phyloP scores from a whole-genome alignment of 1,284 basidiomycete species.

The Pholiota adiposa region DNA sequence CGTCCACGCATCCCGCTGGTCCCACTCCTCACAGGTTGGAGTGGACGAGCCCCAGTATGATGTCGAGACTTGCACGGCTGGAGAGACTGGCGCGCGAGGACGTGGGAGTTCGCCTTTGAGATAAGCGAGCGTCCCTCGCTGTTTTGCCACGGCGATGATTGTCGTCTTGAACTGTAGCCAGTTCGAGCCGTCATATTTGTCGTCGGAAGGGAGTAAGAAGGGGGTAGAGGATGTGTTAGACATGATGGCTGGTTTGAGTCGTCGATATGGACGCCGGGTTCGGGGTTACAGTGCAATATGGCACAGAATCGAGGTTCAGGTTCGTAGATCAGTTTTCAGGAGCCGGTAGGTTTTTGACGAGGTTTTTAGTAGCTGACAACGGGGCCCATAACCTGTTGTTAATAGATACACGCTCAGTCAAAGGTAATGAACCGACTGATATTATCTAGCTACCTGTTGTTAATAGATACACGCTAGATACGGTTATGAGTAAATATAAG shows the following conservation, averaged over 20 bases:
- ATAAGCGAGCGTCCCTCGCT: conserved; percentile 20
- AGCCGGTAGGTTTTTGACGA: not conserved
- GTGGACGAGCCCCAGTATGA: conserved; percentile 14
- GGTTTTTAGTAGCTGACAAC: not conserved
- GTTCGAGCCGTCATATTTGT: conserved; percentile 11
- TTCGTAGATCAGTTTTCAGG: not conserved
- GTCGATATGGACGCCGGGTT: not conserved
- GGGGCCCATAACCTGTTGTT: too few relatives aligned
- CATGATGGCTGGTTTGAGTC: not conserved
- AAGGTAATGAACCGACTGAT: too few relatives aligned
- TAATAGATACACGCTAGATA: too few relatives aligned
- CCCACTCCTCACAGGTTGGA: conserved; percentile 21
- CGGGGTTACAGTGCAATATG: not conserved
- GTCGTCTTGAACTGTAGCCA: conserved; percentile 9
- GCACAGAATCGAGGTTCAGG: too few relatives aligned
- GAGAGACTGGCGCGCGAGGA: not conserved
- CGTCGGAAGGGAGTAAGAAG: conserved; percentile 2
- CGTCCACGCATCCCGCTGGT: conserved; percentile 20
- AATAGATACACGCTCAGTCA: too few relatives aligned
- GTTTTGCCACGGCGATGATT: conserved; percentile 12
- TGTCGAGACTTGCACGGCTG: conserved; percentile 9
- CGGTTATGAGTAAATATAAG: too few relatives aligned
- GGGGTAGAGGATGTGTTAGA: not conserved
- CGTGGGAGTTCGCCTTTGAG: conserved; percentile 20
- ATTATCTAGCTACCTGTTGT: too few relatives aligned